Base-by-base conservation (phyloP, 2,329 filamentous ascomycete species). In the Albifimbria verrucaria region DNA sequence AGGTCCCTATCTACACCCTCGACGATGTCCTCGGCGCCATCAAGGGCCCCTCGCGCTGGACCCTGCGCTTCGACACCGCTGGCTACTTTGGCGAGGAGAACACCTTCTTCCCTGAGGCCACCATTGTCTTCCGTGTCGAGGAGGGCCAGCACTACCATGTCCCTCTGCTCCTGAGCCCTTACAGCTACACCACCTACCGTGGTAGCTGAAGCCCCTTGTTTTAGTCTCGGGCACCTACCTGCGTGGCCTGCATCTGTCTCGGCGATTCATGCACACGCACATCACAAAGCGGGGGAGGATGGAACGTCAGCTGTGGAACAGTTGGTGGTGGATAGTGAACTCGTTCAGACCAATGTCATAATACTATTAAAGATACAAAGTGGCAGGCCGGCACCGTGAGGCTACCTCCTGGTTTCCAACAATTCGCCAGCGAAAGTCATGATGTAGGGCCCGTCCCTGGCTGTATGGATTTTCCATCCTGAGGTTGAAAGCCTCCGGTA, bases 101-200 rank as follows among this genome's bases (percentile, higher is more conserved):
- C 36, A 83, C 79, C 4, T 86, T 86, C 63, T 85, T 85, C 65
- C 83, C 83, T 41, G 79, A 83, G 71, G 81, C 81, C 18, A 70
- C 71, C 17, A 76, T 86, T 39, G 74, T 76, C 1, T 83, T 83
- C 55, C 72, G 74, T 48, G 79, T 85, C 21, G 65, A 72, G 11
- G 70, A 74, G 63, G 78, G 77, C 21, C 84, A 89, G 77, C 84
- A 88, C 65, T 93, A 89, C 65, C 90, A 94, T 73, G 88, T 94
- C 3, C 90, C 90, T 44, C 70, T 94, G 65, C 66, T 94, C 68
- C 68, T 93, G 72, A 85, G 87, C 58, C 89, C 89, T 25, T 92
- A 86, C 72, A 88, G 87, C 67, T 94, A 91, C 72, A 89, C 87
- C 41, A 93, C 89, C 10, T 94, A 94, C 71, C 77, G 90, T 47